Percentiles rank a stretch among this genome's conserved stretches.
Evolutionary conservation across 2,329 filamentous ascomycete genomes (phyloP).

Genomic region (Verticillium alfalfae): DNA sequence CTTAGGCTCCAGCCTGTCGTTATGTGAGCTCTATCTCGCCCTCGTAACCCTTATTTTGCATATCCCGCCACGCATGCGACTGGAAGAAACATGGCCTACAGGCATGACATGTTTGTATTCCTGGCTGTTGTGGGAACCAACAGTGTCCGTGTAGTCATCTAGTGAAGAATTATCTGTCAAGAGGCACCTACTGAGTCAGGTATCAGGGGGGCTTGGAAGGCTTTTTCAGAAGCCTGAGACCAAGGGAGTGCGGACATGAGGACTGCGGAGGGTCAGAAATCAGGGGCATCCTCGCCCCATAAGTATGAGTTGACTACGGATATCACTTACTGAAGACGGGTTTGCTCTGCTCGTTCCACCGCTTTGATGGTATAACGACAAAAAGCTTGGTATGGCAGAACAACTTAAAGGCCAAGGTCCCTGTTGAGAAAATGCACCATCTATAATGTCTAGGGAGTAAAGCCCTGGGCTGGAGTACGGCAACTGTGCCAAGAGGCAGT

Average conservation of each 20-base stretch:
- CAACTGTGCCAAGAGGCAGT: too few species aligned
- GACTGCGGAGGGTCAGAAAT: too few species aligned
- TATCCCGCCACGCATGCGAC: conserved; percentile 18
- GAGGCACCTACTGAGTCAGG: too few species aligned
- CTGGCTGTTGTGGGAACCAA: neutral
- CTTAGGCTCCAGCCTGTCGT: conserved; percentile 10
- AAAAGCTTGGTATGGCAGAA: neutral
- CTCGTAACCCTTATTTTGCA: conserved; percentile 13
- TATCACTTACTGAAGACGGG: too few species aligned
- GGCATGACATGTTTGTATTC: conserved; percentile 18
- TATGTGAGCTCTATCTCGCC: conserved; percentile 17
- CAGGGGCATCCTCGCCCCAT: too few species aligned
- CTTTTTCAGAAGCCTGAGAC: too few species aligned
- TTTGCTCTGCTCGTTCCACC: too few species aligned
- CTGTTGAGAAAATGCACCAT: neutral
- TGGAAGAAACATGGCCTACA: conserved; percentile 18
- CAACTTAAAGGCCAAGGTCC: neutral
- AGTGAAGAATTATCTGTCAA: neutral
- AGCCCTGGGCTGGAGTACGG: neutral
- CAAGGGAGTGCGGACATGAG: too few species aligned
- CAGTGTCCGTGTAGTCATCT: neutral
- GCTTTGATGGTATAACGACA: too few species aligned
- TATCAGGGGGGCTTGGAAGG: too few species aligned
- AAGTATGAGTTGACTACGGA: too few species aligned
- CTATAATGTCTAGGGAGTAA: too few species aligned